phyloP scores from a whole-genome alignment of 2,329 filamentous ascomycete species.

The Trichoderma brevicompactum region DNA sequence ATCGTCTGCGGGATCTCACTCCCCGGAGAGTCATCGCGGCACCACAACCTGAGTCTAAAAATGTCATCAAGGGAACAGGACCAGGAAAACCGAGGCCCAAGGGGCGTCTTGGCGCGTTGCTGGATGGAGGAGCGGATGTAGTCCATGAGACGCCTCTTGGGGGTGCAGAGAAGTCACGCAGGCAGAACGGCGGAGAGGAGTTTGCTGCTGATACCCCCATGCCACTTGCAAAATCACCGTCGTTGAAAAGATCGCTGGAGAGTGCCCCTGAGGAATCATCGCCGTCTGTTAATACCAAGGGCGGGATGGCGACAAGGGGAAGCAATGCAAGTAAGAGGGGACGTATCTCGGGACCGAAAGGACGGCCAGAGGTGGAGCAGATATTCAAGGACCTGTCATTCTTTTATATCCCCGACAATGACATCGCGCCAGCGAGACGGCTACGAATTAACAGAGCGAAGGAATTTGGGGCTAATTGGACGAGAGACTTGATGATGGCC shows the following conservation, averaged over 20 bases:
- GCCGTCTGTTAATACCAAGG: slow-evolving; percentile 16
- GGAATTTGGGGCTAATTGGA: slow-evolving; percentile 76
- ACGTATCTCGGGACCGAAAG: slow-evolving; percentile 49
- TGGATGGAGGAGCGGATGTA: slow-evolving; percentile 29
- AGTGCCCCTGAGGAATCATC: slow-evolving; percentile 4
- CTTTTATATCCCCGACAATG: slow-evolving; percentile 82
- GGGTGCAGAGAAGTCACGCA: background rate
- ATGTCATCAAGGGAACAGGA: slow-evolving; percentile 36
- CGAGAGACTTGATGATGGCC: slow-evolving; percentile 60
- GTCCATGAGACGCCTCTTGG: slow-evolving; percentile 18
- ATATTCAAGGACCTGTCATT: slow-evolving; percentile 67
- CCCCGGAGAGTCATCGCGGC: slow-evolving; percentile 31
- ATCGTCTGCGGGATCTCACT: slow-evolving; percentile 20
- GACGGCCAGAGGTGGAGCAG: slow-evolving; percentile 56
- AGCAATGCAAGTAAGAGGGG: slow-evolving; percentile 45
- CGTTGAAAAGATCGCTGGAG: background rate
- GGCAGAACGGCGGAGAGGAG: background rate
- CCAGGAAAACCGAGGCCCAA: slow-evolving; percentile 31
- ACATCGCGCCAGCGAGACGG: slow-evolving; percentile 68
- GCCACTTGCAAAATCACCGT: background rate
- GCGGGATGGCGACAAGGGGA: slow-evolving; percentile 31
- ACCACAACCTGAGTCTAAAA: slow-evolving; percentile 15
- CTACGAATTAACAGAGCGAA: slow-evolving; percentile 74
- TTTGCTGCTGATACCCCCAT: slow-evolving; percentile 10
- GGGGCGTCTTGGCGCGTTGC: slow-evolving; percentile 32